phyloP scores from a whole-genome alignment of 495 filamentous ascomycete species.

The Tuber calosporum region DNA sequence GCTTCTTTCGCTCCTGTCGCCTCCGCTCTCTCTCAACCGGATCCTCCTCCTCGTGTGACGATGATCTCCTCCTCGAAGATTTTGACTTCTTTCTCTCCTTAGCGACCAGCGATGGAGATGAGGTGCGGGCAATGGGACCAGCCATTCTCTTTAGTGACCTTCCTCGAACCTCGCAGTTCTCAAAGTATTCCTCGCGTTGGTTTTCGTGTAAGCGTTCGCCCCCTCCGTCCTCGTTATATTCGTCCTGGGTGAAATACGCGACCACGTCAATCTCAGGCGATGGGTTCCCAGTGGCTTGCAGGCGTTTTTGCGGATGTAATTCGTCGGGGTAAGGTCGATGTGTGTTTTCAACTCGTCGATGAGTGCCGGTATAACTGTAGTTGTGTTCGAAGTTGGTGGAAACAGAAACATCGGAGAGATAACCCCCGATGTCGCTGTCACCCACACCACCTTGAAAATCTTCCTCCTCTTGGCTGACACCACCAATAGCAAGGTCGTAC shows the following conservation, averaged over 20 bases:
- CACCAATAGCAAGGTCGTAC: conserved; percentile 13
- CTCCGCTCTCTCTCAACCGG: conserved; percentile 34
- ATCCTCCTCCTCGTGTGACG: conserved; percentile 24
- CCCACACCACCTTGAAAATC: conserved; percentile 29
- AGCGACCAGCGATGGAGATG: conserved; percentile 6
- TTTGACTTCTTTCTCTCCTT: conserved; percentile 29
- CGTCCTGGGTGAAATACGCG: conserved; percentile 25
- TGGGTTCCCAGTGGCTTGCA: conserved; percentile 26
- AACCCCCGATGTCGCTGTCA: conserved; percentile 37
- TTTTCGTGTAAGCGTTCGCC: conserved; percentile 8
- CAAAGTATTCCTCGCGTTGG: neutral
- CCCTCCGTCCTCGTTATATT: conserved; percentile 15
- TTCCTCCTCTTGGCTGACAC: conserved; percentile 26
- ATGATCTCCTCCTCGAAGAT: conserved; percentile 26
- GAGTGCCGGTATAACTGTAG: neutral
- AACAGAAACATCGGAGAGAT: conserved; percentile 37
- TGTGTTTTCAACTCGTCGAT: neutral
- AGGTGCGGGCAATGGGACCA: conserved; percentile 23
- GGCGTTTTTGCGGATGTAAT: conserved; percentile 27
- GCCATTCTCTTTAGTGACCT: conserved; percentile 22
- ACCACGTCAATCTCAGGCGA: conserved; percentile 22
- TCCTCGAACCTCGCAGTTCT: conserved; percentile 22
- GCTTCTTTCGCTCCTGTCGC: conserved; percentile 33
- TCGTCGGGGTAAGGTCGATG: conserved; percentile 9
- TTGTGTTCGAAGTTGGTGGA: neutral